Evolutionary conservation across 345 rosid genomes (phyloP).

Genomic region (Bruguiera sexangula): DNA sequence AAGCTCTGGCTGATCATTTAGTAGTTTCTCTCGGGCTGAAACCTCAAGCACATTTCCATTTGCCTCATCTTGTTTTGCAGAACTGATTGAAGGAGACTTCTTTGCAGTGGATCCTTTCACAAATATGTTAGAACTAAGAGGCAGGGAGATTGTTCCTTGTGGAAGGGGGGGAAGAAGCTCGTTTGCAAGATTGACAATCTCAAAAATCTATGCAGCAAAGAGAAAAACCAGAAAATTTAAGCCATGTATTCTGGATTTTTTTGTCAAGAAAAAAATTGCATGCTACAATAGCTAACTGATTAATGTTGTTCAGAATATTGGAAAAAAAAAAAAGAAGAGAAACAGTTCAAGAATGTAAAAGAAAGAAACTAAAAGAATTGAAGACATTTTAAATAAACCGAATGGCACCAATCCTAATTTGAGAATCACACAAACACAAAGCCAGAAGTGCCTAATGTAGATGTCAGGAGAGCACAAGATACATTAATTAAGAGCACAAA

Average conservation of each 20-base stretch:
- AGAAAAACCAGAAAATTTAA: neutral
- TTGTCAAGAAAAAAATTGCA: too few species aligned
- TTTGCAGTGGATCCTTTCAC: slow-evolving; percentile 67
- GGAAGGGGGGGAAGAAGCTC: slow-evolving; percentile 99
- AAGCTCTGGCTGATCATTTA: slow-evolving; percentile 89
- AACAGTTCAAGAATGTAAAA: too few species aligned
- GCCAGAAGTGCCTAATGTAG: too few species aligned
- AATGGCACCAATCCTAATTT: too few species aligned
- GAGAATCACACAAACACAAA: too few species aligned
- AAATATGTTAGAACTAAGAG: slow-evolving; percentile 61
- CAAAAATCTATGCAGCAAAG: slow-evolving; percentile 63
- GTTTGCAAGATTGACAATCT: slow-evolving; percentile 96
- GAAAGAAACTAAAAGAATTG: too few species aligned
- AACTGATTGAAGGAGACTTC: slow-evolving; percentile 61
- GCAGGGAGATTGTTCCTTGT: slow-evolving; percentile 86
- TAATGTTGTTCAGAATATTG: too few species aligned
- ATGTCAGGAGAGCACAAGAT: too few species aligned
- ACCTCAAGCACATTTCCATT: slow-evolving; percentile 49
- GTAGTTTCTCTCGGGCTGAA: slow-evolving; percentile 79
- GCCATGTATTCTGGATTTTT: neutral
- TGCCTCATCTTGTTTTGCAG: slow-evolving; percentile 64
- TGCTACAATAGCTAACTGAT: too few species aligned
- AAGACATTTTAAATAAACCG: too few species aligned
- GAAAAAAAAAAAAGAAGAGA: too few species aligned
- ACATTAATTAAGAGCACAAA: too few species aligned